Base-by-base conservation (phyloP, 1,139 yeast genomes). In the Eremothecium sinecaudum region DNA sequence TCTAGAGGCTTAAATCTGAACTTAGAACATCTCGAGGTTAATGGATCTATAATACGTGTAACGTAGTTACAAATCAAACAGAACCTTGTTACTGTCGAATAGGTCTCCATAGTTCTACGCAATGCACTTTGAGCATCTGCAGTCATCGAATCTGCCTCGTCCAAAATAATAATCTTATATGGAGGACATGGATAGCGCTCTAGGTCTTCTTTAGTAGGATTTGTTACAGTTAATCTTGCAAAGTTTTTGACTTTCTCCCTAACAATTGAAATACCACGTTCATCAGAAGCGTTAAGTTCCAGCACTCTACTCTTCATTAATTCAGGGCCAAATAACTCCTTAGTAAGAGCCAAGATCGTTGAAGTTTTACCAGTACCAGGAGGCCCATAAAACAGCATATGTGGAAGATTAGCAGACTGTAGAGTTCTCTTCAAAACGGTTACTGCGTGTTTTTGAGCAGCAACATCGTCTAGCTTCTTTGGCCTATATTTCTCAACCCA, bases 91-190 rank as follows among this genome's bases (percentile, higher is more conserved):
- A 87, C 87, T 30, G 73, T 73, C 2, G 96, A 81, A 59, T 86
- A 90, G 5, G 80, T 83, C 56, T 90, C 99, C 95, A 90, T 90
- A 2, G 96, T 90, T 58, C 98, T 72, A 61, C 98, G 74, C 41
- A 90, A 64, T 0, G 98, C 98, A 31, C 90, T 73, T 56, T 90
- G 98, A 0, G 98, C 98, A 58, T 90, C 98, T 31, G 82, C 75
- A n/a, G 98, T 90, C 98, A 90, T 90, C 13, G 94, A 82, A 57
- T 90, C 98, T 0, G 98, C 98, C 59, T 90, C 98, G 62, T 90
- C 97, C 36, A 87, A 60, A 31, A 84, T 80, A 36, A 64, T 73
- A 47, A 81, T 79, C 55, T 87, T 87, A 59, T 80, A 87, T 5
- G 95, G 95, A 2, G 96, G 96, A 55, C 97, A 90, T 1, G 97